Evolutionary conservation across 1,284 basidiomycete genomes (phyloP).

Genomic region (Cutaneotrichosporon dermatis): DNA sequence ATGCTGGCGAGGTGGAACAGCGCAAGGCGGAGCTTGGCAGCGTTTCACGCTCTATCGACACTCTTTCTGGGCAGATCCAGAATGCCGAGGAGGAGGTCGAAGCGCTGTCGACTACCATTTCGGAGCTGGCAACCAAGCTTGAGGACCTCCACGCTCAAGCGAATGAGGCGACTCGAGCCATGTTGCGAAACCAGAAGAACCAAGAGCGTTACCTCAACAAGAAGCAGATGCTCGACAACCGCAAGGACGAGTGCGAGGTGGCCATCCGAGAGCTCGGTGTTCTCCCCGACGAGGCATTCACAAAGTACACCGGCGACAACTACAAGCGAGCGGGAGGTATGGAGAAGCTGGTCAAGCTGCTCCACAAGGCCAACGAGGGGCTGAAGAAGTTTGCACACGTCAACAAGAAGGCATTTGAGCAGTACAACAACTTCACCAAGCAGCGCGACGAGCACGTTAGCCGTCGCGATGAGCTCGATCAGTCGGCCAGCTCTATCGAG

Average conservation of each 20-base stretch:
- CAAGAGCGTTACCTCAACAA: constrained; percentile 92
- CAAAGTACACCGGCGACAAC: constrained; percentile 69
- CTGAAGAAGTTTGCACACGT: constrained; percentile 96
- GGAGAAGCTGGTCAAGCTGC: constrained; percentile 80
- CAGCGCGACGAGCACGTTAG: constrained; percentile 86
- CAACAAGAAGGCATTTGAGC: constrained; percentile 99
- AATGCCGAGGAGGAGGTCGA: constrained; percentile 56
- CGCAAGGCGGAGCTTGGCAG: constrained; percentile 64
- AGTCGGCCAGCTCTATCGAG: constrained; percentile 80
- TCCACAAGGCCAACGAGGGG: constrained; percentile 84
- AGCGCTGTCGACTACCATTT: constrained; percentile 60
- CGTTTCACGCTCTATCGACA: constrained; percentile 63
- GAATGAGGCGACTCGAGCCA: constrained; percentile 74
- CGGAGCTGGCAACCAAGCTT: constrained; percentile 61
- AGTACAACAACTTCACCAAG: constrained; percentile 96
- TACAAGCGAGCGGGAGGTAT: constrained; percentile 55
- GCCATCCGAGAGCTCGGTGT: constrained; percentile 95
- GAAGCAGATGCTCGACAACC: constrained; percentile 71
- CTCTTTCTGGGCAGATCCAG: constrained; percentile 60
- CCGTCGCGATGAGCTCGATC: constrained; percentile 86
- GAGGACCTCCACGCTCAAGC: constrained; percentile 81
- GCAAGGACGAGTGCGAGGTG: constrained; percentile 88
- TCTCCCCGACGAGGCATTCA: constrained; percentile 92
- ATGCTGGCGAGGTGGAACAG: constrained; percentile 60
- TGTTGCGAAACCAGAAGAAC: constrained; percentile 86